Conservation (phyloP, 106 monocot genomes). For the Phalaenopsis equestris region DNA sequence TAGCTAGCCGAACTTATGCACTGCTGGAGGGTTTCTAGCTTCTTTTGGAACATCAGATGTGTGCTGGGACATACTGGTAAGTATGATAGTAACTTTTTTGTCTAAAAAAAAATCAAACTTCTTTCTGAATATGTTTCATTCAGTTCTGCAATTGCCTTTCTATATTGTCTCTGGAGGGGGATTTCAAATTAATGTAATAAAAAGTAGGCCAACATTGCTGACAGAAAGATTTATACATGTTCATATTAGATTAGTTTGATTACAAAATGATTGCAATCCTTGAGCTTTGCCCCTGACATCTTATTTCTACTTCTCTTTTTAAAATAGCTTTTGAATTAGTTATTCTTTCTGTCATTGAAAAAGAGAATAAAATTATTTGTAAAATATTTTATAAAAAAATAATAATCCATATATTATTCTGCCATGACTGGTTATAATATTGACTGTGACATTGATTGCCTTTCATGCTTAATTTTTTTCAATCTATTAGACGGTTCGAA, state of each 20-base stretch:
- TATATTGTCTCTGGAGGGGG: not conserved
- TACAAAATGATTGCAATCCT: too few species aligned
- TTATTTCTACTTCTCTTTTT: too few species aligned
- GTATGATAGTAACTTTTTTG: not conserved
- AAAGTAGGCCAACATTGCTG: not conserved
- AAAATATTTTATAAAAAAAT: too few species aligned
- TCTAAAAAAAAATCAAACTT: not conserved
- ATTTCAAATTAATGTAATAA: not conserved
- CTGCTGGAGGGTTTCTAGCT: slow-evolving; percentile 7
- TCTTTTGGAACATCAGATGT: not conserved
- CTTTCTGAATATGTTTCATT: not conserved
- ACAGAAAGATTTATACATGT: not conserved
- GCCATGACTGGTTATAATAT: too few species aligned
- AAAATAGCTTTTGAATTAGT: too few species aligned
- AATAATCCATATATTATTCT: too few species aligned
- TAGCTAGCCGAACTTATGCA: slow-evolving; percentile 4
- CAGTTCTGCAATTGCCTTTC: not conserved
- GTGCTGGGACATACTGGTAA: not conserved
- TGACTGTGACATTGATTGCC: too few species aligned
- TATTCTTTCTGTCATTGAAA: too few species aligned
- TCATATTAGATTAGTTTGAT: not conserved
- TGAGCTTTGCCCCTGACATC: too few species aligned
- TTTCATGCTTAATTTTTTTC: too few species aligned
- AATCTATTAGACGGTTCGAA: too few species aligned
- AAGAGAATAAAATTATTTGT: too few species aligned